Evolutionary conservation across 1,284 basidiomycete species (phyloP), one percentile per base, ranked within the genome.

Genomic region (Pyrrhoderma noxium): DNA sequence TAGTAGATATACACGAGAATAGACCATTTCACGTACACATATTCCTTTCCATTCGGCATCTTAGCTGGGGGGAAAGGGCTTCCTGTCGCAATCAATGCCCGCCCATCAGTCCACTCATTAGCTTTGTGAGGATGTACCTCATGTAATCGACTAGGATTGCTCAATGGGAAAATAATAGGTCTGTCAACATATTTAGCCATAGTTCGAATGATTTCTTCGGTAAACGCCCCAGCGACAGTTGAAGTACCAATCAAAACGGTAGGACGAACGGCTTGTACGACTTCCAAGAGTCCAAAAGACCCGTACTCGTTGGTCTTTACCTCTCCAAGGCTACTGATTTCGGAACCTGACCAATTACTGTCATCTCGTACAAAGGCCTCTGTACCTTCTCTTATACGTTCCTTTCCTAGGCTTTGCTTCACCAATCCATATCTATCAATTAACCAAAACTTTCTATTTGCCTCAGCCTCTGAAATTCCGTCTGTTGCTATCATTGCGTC

Each of bases 221-320:
- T 85, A 66, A 93, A 95, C n/a, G 84, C 87, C 1, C 87, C 85
- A 16, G 75, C 73, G 37, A 79, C 73, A 0, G 91, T 93, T 51
- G 85, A 90, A 54, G 85, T 87, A 36, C 91, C 92, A 57, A 92
- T 88, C 39, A 92, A 63, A 14, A 90, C 76, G 0, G 88, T 92
- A 38, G 81, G 80, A 53, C 74, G 75, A 38, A 85, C 76, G 55
- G 73, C 70, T 67, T 77, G 76, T 53, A 92, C 78, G 2, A 87
- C 83, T 38, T 89, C 83, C 46, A 84, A 62, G 49, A 91, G 65
- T 9, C 63, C 63, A 44, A 81, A 69, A 54, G 76, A 74, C 3
- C 72, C 73, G 0, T 65, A 59, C 8, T 65, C 68, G 46, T 75
- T 72, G 18, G 61, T 59, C 37, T 61, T 57, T 41, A 67, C 71